Evolutionary conservation across 75 land plant species (phyloP).

Genomic region (Selaginella tamariscina): DNA sequence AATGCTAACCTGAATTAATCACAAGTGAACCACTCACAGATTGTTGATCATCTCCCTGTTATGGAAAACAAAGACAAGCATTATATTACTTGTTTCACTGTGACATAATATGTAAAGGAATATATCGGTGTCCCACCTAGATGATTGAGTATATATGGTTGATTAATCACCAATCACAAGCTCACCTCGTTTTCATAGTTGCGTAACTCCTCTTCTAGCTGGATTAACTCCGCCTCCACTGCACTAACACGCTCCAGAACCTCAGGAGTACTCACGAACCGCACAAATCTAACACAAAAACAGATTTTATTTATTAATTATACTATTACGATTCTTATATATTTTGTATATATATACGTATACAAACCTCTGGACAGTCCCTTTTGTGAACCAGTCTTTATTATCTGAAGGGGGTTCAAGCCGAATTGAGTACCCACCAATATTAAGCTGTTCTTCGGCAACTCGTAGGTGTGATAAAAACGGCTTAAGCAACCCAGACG

Average conservation of each 20-base stretch:
- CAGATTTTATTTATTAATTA: not conserved
- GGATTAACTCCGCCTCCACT: conserved; percentile 79
- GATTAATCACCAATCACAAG: not conserved
- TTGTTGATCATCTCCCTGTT: not conserved
- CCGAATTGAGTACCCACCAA: conserved; percentile 73
- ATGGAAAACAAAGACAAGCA: too few relatives aligned
- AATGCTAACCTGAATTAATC: not conserved
- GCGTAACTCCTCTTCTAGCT: conserved; percentile 52
- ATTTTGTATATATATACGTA: not conserved
- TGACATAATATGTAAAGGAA: too few relatives aligned
- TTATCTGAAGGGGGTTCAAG: conserved; percentile 44
- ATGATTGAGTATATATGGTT: too few relatives aligned
- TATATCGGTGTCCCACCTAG: too few relatives aligned
- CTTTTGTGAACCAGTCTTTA: conserved; percentile 80
- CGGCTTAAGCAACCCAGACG: conserved; percentile 81
- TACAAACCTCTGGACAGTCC: conserved; percentile 91
- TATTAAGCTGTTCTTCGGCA: conserved; percentile 75
- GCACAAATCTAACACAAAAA: conserved; percentile 58
- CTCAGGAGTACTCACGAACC: conserved; percentile 96
- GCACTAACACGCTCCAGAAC: conserved; percentile 79
- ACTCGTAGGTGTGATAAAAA: conserved; percentile 80
- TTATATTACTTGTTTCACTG: too few relatives aligned
- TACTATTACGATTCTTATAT: not conserved
- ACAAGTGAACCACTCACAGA: not conserved
- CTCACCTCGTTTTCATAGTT: not conserved